Conservation (phyloP, 805 yeast species). For the Blastobotrys peoriensis region DNA sequence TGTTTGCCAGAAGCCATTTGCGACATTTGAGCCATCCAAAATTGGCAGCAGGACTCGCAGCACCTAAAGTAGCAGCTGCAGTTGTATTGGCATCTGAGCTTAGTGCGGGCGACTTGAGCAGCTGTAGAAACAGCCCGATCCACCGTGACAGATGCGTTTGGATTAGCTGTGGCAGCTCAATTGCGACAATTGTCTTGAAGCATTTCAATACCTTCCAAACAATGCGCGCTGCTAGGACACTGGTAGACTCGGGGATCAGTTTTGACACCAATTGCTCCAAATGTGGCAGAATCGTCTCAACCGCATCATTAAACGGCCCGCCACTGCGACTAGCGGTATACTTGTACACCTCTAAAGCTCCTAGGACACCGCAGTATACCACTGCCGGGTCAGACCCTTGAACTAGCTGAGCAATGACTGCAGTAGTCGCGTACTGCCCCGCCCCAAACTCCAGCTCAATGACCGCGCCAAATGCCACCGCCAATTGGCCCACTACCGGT, state of each 20-base stretch:
- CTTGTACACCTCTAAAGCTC: slow-evolving; percentile 48
- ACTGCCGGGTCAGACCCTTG: slow-evolving; percentile 13
- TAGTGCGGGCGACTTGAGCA: slow-evolving; percentile 51
- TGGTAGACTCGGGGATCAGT: slow-evolving; percentile 38
- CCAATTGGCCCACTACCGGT: background rate
- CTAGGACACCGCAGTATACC: slow-evolving; percentile 59
- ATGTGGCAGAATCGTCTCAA: slow-evolving; percentile 53
- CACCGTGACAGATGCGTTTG: slow-evolving; percentile 44
- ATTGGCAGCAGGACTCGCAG: slow-evolving; percentile 32
- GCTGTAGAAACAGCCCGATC: slow-evolving; percentile 68
- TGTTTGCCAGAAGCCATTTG: slow-evolving; percentile 79
- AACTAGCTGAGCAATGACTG: slow-evolving; percentile 41
- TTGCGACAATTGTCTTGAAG: slow-evolving; percentile 61
- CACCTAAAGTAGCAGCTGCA: background rate
- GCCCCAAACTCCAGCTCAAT: background rate
- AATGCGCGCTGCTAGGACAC: slow-evolving; percentile 54
- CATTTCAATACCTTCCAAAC: slow-evolving; percentile 65
- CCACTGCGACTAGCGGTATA: slow-evolving; percentile 61
- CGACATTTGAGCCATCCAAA: slow-evolving; percentile 64
- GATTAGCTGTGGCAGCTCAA: slow-evolving; percentile 38
- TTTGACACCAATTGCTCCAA: slow-evolving; percentile 51
- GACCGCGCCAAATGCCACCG: background rate
- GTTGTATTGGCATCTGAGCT: background rate
- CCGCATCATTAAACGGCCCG: slow-evolving; percentile 45
- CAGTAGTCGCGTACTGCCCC: background rate